Conservation (phyloP, 768 basidiomycete genomes). For the Hericium coralloides region DNA sequence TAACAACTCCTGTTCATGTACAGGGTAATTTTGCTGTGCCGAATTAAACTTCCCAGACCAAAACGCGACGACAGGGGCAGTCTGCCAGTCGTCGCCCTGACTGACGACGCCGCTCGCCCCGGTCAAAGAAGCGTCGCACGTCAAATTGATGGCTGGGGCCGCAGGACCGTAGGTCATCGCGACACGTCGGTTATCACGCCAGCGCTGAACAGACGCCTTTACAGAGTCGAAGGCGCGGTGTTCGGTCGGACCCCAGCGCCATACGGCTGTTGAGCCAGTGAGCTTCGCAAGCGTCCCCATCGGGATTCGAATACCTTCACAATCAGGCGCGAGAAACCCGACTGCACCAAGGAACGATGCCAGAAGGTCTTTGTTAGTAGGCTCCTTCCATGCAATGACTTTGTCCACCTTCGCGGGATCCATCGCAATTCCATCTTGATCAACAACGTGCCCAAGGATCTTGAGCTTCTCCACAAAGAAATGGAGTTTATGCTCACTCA, state of each 20-base stretch:
- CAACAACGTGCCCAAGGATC: slow-evolving; percentile 30
- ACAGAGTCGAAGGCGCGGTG: slow-evolving; percentile 17
- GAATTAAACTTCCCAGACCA: slow-evolving; percentile 21
- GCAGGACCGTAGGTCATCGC: slow-evolving; percentile 8
- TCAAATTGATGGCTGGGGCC: slow-evolving; percentile 14
- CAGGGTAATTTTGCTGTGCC: too few species aligned
- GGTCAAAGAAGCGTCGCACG: slow-evolving; percentile 13
- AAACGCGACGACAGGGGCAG: slow-evolving; percentile 20
- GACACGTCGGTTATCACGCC: slow-evolving; percentile 2
- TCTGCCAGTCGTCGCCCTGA: slow-evolving; percentile 19
- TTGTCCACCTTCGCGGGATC: slow-evolving; percentile 27
- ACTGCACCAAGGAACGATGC: neutral
- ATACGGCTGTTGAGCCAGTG: neutral
- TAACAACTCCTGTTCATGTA: too few species aligned
- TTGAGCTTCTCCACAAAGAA: neutral
- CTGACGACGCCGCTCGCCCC: slow-evolving; percentile 18
- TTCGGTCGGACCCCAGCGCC: slow-evolving; percentile 15
- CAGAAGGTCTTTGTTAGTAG: slow-evolving; percentile 3
- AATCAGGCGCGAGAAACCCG: neutral
- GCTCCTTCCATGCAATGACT: slow-evolving; percentile 27
- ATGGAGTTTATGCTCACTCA: slow-evolving; percentile 22
- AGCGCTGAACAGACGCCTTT: slow-evolving; percentile 5
- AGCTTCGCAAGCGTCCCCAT: neutral
- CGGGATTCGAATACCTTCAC: neutral
- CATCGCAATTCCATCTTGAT: slow-evolving; percentile 28